These are phyloP conservation scores for Globisporangium carolinianum DNA, from an alignment of 352 stramenopile species.

Conservation along the genomic window DNA sequence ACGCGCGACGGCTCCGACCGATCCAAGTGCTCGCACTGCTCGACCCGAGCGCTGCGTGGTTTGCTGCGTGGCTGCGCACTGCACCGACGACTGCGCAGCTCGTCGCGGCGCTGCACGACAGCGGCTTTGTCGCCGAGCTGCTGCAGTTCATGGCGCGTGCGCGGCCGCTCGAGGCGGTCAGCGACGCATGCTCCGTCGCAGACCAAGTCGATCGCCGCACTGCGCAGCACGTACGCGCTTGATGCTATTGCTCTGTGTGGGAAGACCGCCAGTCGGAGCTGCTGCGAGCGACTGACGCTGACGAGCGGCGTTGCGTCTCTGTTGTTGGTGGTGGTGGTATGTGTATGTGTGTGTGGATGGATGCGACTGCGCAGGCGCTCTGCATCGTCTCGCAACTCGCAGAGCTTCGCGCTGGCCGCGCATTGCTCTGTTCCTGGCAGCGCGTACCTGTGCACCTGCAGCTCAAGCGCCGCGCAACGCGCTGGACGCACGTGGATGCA, in stretches of 20 bases:
- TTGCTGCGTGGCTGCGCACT: constrained; percentile 43
- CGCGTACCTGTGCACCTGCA: constrained; percentile 19
- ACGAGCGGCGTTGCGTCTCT: too few relatives aligned
- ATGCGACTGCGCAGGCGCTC: constrained; percentile 15
- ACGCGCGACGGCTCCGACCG: constrained; percentile 17
- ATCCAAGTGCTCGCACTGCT: constrained; percentile 28
- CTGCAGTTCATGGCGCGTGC: constrained; percentile 36
- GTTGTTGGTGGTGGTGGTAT: too few relatives aligned
- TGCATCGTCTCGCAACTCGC: constrained; percentile 21
- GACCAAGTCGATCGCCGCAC: constrained; percentile 16
- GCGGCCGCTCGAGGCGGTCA: constrained; percentile 18
- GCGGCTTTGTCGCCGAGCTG: constrained; percentile 25
- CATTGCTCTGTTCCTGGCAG: constrained; percentile 20
- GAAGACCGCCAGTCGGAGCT: too few relatives aligned
- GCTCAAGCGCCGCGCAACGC: constrained; percentile 13
- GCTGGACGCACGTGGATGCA: constrained; percentile 10
- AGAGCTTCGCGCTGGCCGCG: constrained; percentile 22
- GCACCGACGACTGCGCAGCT: constrained; percentile 25
- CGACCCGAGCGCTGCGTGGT: constrained; percentile 29
- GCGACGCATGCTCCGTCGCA: background rate
- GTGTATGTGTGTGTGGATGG: too few relatives aligned
- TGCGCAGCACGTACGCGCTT: constrained; percentile 22
- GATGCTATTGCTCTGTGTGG: background rate
- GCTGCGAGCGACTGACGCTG: too few relatives aligned
- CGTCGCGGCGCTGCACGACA: constrained; percentile 28